These are phyloP conservation scores for Trichoderma breve DNA, from an alignment of 2,329 filamentous ascomycete species.

Conservation along the genomic window DNA sequence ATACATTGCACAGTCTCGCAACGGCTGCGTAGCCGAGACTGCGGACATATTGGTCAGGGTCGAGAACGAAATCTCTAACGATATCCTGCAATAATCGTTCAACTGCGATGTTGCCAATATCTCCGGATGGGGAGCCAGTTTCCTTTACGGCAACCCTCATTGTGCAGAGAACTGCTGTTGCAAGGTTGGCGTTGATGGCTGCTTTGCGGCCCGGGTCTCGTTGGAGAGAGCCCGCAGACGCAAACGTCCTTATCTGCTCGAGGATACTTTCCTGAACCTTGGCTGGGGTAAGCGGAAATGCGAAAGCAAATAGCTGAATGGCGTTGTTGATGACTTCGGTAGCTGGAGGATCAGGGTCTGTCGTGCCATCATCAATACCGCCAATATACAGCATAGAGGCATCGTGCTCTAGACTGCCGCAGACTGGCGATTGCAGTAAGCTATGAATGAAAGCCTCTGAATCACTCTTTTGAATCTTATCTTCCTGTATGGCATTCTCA, in stretches of 20 bases:
- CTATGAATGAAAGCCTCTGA: slow-evolving; percentile 64
- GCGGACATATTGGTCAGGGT: slow-evolving; percentile 82
- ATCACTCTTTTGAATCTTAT: slow-evolving; percentile 50
- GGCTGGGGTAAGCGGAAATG: slow-evolving; percentile 80
- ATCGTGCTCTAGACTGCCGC: slow-evolving; percentile 84
- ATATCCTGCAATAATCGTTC: slow-evolving; percentile 83
- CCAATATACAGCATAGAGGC: slow-evolving; percentile 74
- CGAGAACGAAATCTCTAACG: slow-evolving; percentile 68
- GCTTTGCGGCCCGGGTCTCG: slow-evolving; percentile 85
- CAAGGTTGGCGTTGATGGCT: slow-evolving; percentile 87
- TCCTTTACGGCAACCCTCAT: slow-evolving; percentile 84
- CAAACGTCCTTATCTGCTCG: slow-evolving; percentile 87
- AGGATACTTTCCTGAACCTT: slow-evolving; percentile 95
- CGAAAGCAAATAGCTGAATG: slow-evolving; percentile 88
- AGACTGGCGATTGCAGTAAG: slow-evolving; percentile 67
- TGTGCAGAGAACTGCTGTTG: slow-evolving; percentile 74
- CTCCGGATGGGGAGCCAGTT: slow-evolving; percentile 68
- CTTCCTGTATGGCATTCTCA: slow-evolving; percentile 44
- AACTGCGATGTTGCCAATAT: slow-evolving; percentile 70
- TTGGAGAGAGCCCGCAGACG: slow-evolving; percentile 76
- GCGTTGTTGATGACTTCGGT: slow-evolving; percentile 95
- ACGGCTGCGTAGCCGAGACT: slow-evolving; percentile 81
- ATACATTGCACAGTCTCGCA: slow-evolving; percentile 77
- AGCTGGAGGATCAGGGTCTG: slow-evolving; percentile 70
- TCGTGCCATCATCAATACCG: slow-evolving; percentile 41